Evolutionary conservation across 495 filamentous ascomycete species (phyloP).

Genomic region (Wilcoxina mikolae): DNA sequence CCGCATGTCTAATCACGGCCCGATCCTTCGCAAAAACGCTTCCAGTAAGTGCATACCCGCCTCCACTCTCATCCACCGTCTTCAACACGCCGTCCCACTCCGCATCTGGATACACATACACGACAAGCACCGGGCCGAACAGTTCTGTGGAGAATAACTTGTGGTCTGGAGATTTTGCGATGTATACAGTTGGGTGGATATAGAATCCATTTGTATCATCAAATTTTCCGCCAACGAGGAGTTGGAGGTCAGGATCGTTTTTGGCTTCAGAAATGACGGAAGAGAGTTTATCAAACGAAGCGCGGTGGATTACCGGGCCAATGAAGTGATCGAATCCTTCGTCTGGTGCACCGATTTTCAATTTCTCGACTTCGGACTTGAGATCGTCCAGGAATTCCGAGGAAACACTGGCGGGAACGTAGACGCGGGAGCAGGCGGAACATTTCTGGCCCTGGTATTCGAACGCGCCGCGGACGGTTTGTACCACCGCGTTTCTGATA

Average conservation of each 20-base stretch:
- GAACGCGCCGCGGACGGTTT: conserved; percentile 75
- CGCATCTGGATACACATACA: conserved; percentile 62
- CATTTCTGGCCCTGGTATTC: conserved; percentile 89
- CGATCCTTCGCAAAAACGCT: conserved; percentile 64
- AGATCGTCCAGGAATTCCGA: conserved; percentile 48
- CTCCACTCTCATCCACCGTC: conserved; percentile 46
- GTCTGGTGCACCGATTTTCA: conserved; percentile 54
- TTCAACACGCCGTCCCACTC: conserved; percentile 43
- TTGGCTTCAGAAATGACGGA: conserved; percentile 53
- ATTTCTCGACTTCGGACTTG: conserved; percentile 46
- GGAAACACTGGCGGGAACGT: conserved; percentile 57
- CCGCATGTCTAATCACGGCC: conserved; percentile 48
- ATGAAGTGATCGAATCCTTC: conserved; percentile 52
- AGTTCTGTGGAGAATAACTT: conserved; percentile 55
- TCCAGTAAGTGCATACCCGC: conserved; percentile 67
- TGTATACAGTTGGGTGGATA: conserved; percentile 59
- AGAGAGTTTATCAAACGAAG: conserved; percentile 55
- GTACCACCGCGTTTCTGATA: conserved; percentile 55
- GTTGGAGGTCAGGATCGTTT: conserved; percentile 45
- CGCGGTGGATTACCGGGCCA: conserved; percentile 63
- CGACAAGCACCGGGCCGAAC: conserved; percentile 58
- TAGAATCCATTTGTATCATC: conserved; percentile 56
- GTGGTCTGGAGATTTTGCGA: conserved; percentile 45
- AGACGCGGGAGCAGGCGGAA: conserved; percentile 62
- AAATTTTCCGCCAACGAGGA: conserved; percentile 54